These are phyloP conservation scores for Moricandia arvensis DNA, from an alignment of 345 rosid genomes.

Conservation along the genomic window DNA sequence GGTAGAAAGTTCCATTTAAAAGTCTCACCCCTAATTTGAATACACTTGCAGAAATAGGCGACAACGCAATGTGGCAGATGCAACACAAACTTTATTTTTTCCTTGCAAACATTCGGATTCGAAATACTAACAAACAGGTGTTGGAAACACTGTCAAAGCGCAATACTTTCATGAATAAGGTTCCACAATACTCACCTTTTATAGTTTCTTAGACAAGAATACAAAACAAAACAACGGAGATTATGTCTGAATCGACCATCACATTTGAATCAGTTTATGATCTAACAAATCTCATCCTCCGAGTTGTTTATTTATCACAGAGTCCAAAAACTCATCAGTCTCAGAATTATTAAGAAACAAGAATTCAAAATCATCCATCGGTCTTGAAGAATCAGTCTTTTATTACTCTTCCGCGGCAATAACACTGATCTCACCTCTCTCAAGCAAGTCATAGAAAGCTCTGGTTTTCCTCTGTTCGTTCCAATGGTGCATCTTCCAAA, in stretches of 20 bases:
- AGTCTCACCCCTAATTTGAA: too few relatives aligned
- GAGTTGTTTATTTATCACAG: background rate
- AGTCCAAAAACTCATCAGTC: background rate
- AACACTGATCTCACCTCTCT: background rate
- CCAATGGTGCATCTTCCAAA: background rate
- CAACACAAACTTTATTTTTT: background rate
- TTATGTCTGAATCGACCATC: conserved; percentile 15
- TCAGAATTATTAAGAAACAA: background rate
- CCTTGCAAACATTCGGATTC: background rate
- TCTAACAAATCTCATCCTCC: background rate
- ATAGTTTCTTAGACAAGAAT: background rate
- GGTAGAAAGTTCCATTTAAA: too few relatives aligned
- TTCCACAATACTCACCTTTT: background rate
- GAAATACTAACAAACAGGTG: background rate
- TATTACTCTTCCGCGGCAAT: background rate
- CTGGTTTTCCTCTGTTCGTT: background rate
- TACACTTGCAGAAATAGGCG: background rate
- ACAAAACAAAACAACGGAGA: background rate
- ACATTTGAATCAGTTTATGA: background rate
- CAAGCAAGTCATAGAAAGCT: background rate
- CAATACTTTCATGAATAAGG: background rate
- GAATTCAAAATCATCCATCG: background rate
- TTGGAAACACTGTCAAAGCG: background rate
- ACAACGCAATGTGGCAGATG: background rate
- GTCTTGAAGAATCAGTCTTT: background rate